A percentile compares a stretch with the other conserved stretches of the same genome.
These are phyloP conservation scores for Aspergillus indologenus DNA, from an alignment of 495 filamentous ascomycete genomes.

Conservation along the genomic window DNA sequence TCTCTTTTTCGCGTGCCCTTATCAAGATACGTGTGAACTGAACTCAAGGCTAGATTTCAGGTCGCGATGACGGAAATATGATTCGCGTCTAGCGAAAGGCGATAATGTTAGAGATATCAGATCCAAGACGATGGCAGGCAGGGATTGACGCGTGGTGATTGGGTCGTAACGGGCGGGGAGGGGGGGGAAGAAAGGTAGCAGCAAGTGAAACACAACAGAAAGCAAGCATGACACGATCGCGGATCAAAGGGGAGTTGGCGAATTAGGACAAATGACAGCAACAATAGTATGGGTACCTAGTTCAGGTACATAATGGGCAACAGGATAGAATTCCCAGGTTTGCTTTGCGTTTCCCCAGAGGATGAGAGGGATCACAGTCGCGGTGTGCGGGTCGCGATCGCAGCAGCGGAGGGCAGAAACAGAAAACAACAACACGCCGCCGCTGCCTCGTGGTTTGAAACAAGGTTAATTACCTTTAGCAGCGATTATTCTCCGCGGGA, in stretches of 20 bases:
- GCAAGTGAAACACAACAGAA: conserved; percentile 19
- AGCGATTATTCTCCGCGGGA: conserved; percentile 10
- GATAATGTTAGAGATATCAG: conserved; percentile 16
- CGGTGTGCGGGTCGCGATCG: conserved; percentile 16
- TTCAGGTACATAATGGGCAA: conserved; percentile 16
- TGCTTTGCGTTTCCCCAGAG: conserved; percentile 22
- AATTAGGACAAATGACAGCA: conserved; percentile 1
- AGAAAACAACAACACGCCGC: conserved; percentile 13
- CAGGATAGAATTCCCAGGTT: conserved; percentile 15
- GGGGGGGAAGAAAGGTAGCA: conserved; percentile 1
- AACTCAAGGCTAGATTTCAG: conserved; percentile 3
- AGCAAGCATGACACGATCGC: conserved; percentile 5
- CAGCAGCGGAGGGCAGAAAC: not conserved
- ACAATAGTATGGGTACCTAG: conserved; percentile 2
- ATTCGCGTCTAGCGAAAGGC: conserved; percentile 12
- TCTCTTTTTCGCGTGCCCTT: conserved; percentile 7
- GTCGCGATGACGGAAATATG: conserved; percentile 12
- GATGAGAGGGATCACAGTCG: conserved; percentile 16
- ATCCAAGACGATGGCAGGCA: conserved; percentile 11
- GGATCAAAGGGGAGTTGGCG: not conserved
- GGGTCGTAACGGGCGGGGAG: conserved; percentile 14
- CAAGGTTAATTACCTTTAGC: conserved; percentile 11
- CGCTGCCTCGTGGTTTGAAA: conserved; percentile 3
- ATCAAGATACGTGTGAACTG: conserved; percentile 4
- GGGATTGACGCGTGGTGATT: conserved; percentile 34